Conservation (phyloP, 2,329 filamentous ascomycete genomes). For the Clarireedia monteithiana region DNA sequence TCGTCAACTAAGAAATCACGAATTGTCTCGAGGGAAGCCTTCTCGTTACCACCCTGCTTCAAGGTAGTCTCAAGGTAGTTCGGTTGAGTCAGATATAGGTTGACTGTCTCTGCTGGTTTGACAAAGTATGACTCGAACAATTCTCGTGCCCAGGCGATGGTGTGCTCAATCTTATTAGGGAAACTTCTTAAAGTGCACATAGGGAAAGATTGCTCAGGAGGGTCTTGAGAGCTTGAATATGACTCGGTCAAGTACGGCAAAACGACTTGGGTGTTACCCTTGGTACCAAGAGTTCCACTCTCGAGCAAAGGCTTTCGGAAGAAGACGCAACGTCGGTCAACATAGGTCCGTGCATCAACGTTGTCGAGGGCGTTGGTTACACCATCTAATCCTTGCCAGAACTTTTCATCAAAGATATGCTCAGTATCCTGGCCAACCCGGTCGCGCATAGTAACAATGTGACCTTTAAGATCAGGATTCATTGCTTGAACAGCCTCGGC, state of each 20-base stretch:
- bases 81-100: conserved; percentile 84
- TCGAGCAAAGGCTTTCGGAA: conserved; percentile 96
- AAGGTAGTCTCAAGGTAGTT: conserved; percentile 82
- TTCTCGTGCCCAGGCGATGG: conserved; percentile 95
- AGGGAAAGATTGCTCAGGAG: conserved; percentile 95
- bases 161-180: conserved; percentile 97
- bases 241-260: conserved; percentile 89
- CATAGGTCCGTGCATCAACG: conserved; percentile 91
- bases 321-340: conserved; percentile 93
- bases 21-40: conserved; percentile 83
- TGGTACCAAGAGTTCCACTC: conserved; percentile 96
- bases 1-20: conserved; percentile 86
- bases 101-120: conserved; percentile 87
- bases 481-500: conserved; percentile 84
- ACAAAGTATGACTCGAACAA: conserved; percentile 93
- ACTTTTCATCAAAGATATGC: conserved; percentile 85
- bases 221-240: conserved; percentile 94
- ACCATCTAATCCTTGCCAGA: conserved; percentile 81
- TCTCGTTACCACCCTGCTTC: conserved; percentile 92
- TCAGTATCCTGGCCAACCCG: conserved; percentile 89
- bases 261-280: conserved; percentile 96
- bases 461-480: conserved; percentile 86
- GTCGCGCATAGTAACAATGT: conserved; percentile 81
- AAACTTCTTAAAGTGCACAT: conserved; percentile 98
- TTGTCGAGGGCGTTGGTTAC: conserved; percentile 98